Base-by-base conservation (phyloP, 441 rosid species). In the Pelargonium cotyledonis region DNA sequence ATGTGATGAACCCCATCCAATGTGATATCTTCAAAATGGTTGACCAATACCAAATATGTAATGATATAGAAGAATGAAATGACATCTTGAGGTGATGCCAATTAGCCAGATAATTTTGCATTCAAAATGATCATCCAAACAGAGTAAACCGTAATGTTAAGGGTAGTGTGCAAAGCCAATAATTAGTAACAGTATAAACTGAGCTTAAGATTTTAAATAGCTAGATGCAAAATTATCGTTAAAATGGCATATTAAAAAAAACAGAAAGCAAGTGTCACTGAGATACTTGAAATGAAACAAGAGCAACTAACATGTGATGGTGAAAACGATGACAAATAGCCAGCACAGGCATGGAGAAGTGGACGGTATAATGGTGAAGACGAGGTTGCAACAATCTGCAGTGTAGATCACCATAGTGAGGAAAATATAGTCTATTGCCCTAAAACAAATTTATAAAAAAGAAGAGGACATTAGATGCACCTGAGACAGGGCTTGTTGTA, bases 301-400 rank as follows among this genome's bases (percentile, higher is more conserved):
- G 72, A 75, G 76, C 67, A 69, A 88, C 95, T 5, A 57, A 88
- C 97, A 81, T 90, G 97, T 75, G 95, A 88, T 69, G 84, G 89
- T 53, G 92, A 91, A 86, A 84, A 91, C 47, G 95, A 88, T 65
- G 91, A 84, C 51, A 91, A 80, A 79, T 85, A 91, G 74, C 97
- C 91, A 57, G 92, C 88, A 70, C 89, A 84, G 58, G 97, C 90
- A 70, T 79, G 83, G 77, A 91, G 89, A 68, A 91, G 91, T 4
- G 91, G 86, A 51, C 80, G 86, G 74, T 84, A 87, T 69, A 80
- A 72, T 64, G 90, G 68, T 14, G 92, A 90, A 74, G 88, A 85
- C 15, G 88, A 80, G 64, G 80, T 89, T 65, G 81, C 81, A 15
- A 87, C 95, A 82, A 91, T 83, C 97, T 91, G 97, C 85, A 86